These are phyloP conservation scores for Waltergamsia citrina DNA, from an alignment of 2,329 filamentous ascomycete species.

Conservation along the genomic window DNA sequence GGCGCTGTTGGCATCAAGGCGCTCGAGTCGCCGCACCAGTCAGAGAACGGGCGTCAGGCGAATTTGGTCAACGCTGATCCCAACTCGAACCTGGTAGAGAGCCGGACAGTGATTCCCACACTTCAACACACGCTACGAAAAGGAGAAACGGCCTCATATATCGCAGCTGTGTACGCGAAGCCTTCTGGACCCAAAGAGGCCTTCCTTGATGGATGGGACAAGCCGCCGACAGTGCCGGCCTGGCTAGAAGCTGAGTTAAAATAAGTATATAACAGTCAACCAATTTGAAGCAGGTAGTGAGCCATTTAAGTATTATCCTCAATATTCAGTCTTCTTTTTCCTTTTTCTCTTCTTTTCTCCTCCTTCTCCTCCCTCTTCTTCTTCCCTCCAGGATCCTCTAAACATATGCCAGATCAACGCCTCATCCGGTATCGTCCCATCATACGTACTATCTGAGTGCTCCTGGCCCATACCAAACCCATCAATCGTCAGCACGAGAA, in stretches of 20 bases:
- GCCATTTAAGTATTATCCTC: too few relatives aligned
- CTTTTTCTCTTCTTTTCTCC: not conserved
- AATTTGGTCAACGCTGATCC: conserved; percentile 67
- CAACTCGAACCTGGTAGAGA: conserved; percentile 68
- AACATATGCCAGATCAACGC: not conserved
- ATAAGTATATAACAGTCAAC: not conserved
- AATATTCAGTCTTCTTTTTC: not conserved
- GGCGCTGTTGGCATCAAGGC: conserved; percentile 49
- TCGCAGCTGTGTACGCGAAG: conserved; percentile 63
- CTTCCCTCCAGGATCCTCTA: not conserved
- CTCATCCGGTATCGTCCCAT: conserved; percentile 12
- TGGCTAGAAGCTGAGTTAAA: conserved; percentile 35
- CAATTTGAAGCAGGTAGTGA: too few relatives aligned
- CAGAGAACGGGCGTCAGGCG: conserved; percentile 39
- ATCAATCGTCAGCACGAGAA: conserved; percentile 14
- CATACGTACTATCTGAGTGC: conserved; percentile 15
- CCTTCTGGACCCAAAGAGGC: conserved; percentile 41
- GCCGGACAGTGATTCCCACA: conserved; percentile 62
- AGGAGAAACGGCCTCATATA: conserved; percentile 54
- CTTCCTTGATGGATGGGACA: conserved; percentile 54
- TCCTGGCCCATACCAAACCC: conserved; percentile 16
- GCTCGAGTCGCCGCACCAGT: conserved; percentile 44
- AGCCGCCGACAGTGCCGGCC: conserved; percentile 43
- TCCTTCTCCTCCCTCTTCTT: not conserved
- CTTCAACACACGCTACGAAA: conserved; percentile 51